phyloP scores from a whole-genome alignment of 2,329 filamentous ascomycete species.

The Calonectria crousiana region DNA sequence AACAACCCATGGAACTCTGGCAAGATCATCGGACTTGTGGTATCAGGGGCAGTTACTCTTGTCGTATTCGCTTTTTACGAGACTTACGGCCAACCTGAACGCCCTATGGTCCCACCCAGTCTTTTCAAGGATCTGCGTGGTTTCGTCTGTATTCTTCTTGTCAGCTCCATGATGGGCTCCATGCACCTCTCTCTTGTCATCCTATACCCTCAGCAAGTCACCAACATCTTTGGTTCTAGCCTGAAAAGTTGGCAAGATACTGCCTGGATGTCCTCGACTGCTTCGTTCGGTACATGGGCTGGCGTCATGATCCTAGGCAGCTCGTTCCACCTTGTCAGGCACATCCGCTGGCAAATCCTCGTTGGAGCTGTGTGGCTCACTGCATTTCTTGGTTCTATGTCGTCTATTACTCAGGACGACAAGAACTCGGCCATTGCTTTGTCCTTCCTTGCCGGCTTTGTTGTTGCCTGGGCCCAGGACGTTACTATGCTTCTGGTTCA shows the following conservation, averaged over 20 bases:
- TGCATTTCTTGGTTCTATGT: neutral
- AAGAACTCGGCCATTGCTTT: neutral
- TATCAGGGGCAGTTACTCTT: neutral
- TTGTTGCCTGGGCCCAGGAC: neutral
- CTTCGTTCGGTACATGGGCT: neutral
- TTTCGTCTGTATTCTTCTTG: neutral
- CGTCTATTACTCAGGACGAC: neutral
- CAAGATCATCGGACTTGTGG: neutral
- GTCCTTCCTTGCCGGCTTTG: neutral
- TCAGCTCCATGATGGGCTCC: neutral
- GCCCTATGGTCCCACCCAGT: neutral
- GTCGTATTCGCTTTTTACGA: neutral
- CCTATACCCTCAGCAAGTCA: neutral
- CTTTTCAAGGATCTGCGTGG: neutral
- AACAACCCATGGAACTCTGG: neutral
- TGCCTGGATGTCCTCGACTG: neutral
- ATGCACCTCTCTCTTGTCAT: neutral
- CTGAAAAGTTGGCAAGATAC: neutral
- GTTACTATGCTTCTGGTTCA: neutral
- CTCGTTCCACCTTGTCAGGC: neutral
- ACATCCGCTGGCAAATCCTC: neutral
- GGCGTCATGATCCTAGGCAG: neutral
- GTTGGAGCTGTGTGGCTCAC: neutral
- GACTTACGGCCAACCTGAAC: neutral
- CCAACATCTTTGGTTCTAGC: conserved; percentile 1